These are phyloP conservation scores for Adansonia digitata DNA, from an alignment of 345 rosid genomes.

Conservation along the genomic window DNA sequence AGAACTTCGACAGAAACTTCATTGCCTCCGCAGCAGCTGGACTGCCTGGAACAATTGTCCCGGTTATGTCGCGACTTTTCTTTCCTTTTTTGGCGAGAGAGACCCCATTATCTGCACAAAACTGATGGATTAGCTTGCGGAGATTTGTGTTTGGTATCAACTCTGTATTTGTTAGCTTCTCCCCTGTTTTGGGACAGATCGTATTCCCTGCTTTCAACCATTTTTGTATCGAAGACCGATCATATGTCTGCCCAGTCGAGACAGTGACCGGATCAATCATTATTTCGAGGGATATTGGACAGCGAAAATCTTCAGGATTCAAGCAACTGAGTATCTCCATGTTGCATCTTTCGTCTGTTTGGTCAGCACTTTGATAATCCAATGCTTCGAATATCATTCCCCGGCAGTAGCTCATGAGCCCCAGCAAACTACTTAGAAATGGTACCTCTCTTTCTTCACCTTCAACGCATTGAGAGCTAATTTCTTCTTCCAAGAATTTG, in stretches of 20 bases:
- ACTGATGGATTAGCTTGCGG: constrained; percentile 51
- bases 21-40: constrained; percentile 44
- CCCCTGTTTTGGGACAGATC: constrained; percentile 81
- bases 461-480: constrained; percentile 27
- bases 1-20: constrained; percentile 41
- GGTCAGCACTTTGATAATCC: constrained; percentile 25
- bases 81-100: constrained; percentile 31
- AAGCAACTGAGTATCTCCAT: constrained; percentile 46
- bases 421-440: constrained; percentile 52
- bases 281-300: constrained; percentile 83
- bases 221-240: constrained; percentile 70
- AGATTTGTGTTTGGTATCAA: constrained; percentile 56
- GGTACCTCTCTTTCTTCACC: constrained; percentile 39
- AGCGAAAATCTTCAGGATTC: constrained; percentile 70
- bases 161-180: constrained; percentile 44
- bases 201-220: constrained; percentile 75
- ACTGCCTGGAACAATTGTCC: constrained; percentile 50
- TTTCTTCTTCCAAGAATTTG: constrained; percentile 55
- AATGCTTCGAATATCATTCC: constrained; percentile 48
- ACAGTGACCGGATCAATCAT: constrained; percentile 83
- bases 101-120: constrained; percentile 45
- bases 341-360: constrained; percentile 19
- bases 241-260: constrained; percentile 82
- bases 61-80: constrained; percentile 33
- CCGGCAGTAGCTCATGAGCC: constrained; percentile 62